Base-by-base conservation (phyloP, 345 rosid genomes). In the Theobroma cacao region DNA sequence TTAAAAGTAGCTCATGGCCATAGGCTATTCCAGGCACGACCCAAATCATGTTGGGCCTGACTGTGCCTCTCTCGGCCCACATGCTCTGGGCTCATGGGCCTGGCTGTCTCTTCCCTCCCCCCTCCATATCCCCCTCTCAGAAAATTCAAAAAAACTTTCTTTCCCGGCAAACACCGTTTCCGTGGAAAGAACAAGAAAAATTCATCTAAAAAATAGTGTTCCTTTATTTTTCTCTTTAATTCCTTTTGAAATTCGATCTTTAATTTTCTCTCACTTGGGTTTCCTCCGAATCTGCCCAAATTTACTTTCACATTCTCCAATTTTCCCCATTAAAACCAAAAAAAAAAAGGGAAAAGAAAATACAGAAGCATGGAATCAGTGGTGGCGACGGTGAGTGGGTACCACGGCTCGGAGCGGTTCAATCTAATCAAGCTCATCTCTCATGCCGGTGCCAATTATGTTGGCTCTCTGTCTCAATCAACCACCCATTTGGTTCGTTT, bases 331-430 rank as follows among this genome's bases (percentile, higher is more conserved):
- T 17, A 5, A 50, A 50, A 4, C 5, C n/a, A n/a, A n/a, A n/a
- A 47, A 14, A 40, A 41, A 60, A 5, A 18, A 2, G 47, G 2
- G 7, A 20, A 38, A 1, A 38, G 4, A 4, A 9, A 30, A 3
- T 1, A 7, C 8, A 67, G 64, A 82, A 93, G 91, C 41, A 93
- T 96, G 99, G 95, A 91, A 33, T 80, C 90, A 6, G 97, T 96
- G 78, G 90, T 96, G 12, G 98, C 95, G n/a, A 88, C 98, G 0
- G 97, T 94, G 3, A 94, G 95, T 66, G 99, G 99, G 1, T 96
- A 94, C 86, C 90, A 89, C 17, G 98, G 97, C 4, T 72, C 87
- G 14, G 95, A 88, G 77, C 89, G 97, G 52, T 91, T 94, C 81
- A 86, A 89, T 59, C 97, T 96, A 79, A 96, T 96, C 80, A 92